Base-by-base conservation (phyloP, 768 basidiomycete species). In the Trametes gibbosa region DNA sequence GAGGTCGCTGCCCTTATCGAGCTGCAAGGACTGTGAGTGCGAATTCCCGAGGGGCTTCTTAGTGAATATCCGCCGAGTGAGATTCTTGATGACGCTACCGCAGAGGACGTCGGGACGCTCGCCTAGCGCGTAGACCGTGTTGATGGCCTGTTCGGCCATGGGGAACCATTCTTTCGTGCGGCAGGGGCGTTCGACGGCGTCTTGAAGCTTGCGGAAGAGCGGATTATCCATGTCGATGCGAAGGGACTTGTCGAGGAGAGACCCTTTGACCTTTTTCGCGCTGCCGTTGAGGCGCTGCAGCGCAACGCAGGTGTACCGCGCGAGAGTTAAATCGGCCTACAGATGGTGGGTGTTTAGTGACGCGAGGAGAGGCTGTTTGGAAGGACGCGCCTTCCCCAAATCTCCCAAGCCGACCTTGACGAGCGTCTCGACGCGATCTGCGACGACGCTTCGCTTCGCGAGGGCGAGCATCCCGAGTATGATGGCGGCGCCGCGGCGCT, bases 221-320 rank as follows among this genome's bases (percentile, higher is more conserved):
- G 84, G 80, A 63, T 86, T 89, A 37, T 90, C 86, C 90, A 97
- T 98, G 9, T 88, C 86, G 58, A 94, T 76, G 2, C 96, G 86
- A 52, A 92, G 79, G 1, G 86, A 88, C 66, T 92, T 94, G 77
- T 97, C 92, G 19, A 85, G 77, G 8, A 97, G 81, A 0, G 95
- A 98, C 4, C 95, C 96, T 78, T 99, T 99, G 60, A 99, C 84
- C 70, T 98, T 99, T 78, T 99, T 99, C 27, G 85, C 91, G 65
- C 91, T 95, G 2, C 97, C 97, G 49, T 92, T 92, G 9, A 99
- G 78, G 0, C 97, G 83, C 63, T 96, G 94, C 42, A 98, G 76
- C 0, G 95, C 94, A 50, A 98, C 84, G 69, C 94, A 98, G 0
- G 95, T 97, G 68, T 97, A 98, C 46, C 92, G 81, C 0, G 95